Evolutionary conservation across 768 basidiomycete species (phyloP), one percentile per base, ranked within the genome.

Genomic region (Amanita phalloides): DNA sequence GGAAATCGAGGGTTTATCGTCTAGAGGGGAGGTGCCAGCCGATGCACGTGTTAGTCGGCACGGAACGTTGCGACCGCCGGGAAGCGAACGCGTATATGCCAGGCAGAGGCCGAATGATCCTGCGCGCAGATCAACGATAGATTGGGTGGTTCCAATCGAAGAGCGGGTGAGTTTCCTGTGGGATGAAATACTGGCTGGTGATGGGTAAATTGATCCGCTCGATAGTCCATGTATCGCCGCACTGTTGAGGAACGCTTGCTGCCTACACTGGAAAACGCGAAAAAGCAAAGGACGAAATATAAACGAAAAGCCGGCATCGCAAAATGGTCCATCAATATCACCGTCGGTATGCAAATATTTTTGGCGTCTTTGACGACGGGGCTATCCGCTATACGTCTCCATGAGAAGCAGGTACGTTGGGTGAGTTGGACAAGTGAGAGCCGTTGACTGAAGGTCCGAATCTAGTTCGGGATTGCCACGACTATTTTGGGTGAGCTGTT

Each of bases 311-410:
- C 78, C 56, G 62, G 58, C 56, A 54, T 67, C 49, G 71, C 68
- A 14, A 70, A 66, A 5, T 72, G 57, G 36, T 48, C 64, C 5
- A 59, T 71, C 26, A 73, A 77, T 54, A 51, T 68, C 10, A 81
- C 83, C 0, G 86, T 85, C 41, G 75, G 71, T 10, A 49, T 82
- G 35, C 85, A 86, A 60, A 78, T 86, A 3, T 36, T 82, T 0
- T 64, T 86, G 26, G 84, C 83, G 5, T 75, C 84, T 2, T 65
- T 87, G 26, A 86, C 82, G 5, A 86, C 84, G 0, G 84, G 78
- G 0, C 55, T 86, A 13, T 72, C 83, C 0, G 79, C 80, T 4
- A 66, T 72, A 2, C 69, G 6, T 61, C 55, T 17, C 74, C 70
- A 6, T 66, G 54, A 35, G 6, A 8, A 30, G 6, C 68, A 73